These are phyloP conservation scores for Stropharia rugosoannulata DNA, from an alignment of 768 basidiomycete species.

Conservation along the genomic window DNA sequence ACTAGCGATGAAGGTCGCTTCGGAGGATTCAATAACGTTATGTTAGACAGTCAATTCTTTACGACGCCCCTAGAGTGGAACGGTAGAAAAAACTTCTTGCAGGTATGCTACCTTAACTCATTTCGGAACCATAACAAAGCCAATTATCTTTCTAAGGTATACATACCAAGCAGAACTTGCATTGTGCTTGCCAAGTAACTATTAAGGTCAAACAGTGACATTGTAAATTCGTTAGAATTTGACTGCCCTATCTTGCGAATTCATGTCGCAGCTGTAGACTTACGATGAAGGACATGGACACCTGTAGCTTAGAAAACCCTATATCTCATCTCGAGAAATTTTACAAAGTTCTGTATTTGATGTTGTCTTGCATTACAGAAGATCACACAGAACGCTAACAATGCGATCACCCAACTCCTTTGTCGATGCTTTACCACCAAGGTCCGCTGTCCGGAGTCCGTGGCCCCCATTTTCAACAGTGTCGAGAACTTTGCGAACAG, in stretches of 20 bases:
- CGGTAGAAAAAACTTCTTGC: constrained; percentile 84
- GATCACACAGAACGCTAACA: constrained; percentile 63
- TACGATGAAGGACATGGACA: no score
- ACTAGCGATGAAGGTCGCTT: constrained; percentile 85
- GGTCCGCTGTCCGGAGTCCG: constrained; percentile 82
- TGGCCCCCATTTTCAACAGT: constrained; percentile 62
- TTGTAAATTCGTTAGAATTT: neutral
- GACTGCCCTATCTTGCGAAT: no score
- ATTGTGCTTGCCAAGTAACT: constrained; percentile 57
- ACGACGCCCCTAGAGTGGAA: constrained; percentile 93
- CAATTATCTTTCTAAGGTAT: constrained; percentile 45
- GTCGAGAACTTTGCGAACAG: constrained; percentile 91
- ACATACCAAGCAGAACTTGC: constrained; percentile 66
- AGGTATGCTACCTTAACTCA: constrained; percentile 46
- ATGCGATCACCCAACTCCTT: constrained; percentile 83
- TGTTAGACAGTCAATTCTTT: constrained; percentile 59
- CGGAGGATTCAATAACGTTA: constrained; percentile 87
- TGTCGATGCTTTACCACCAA: constrained; percentile 79
- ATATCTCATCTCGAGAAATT: neutral
- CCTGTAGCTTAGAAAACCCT: neutral
- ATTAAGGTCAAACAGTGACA: neutral
- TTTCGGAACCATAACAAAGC: neutral
- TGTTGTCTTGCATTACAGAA: constrained; percentile 50
- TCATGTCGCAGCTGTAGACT: no score
- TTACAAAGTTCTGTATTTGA: neutral